A percentile compares a stretch with the other conserved stretches of the same genome.
Conservation (phyloP, 352 stramenopile species). For the Phytophthora fragariae region DNA sequence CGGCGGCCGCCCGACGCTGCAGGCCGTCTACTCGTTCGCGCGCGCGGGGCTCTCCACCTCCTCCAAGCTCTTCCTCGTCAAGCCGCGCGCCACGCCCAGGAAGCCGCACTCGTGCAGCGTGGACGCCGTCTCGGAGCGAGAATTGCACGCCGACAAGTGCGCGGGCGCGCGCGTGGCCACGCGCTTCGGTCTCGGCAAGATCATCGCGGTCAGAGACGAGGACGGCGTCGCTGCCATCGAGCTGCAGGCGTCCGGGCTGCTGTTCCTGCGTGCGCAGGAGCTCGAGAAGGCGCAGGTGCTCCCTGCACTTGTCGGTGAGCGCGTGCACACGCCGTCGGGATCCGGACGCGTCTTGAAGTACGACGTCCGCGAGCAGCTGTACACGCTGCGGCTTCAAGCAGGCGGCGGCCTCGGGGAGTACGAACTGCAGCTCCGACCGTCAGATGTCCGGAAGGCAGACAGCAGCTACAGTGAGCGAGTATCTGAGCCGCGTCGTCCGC, state of each 20-base stretch:
- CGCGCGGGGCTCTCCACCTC: slow-evolving; percentile 49
- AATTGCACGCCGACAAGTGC: slow-evolving; percentile 44
- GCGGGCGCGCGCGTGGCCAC: slow-evolving; percentile 63
- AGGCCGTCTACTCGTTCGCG: slow-evolving; percentile 64
- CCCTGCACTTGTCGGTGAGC: slow-evolving; percentile 65
- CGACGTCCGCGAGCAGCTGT: slow-evolving; percentile 57
- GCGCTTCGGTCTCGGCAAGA: slow-evolving; percentile 68
- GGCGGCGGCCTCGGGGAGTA: slow-evolving; percentile 45
- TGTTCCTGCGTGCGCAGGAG: slow-evolving; percentile 35
- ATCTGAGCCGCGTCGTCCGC: slow-evolving; percentile 39
- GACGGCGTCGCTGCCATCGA: slow-evolving; percentile 64
- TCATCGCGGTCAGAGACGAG: slow-evolving; percentile 54
- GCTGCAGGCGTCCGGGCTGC: slow-evolving; percentile 49
- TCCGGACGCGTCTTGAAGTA: slow-evolving; percentile 65
- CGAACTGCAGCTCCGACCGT: slow-evolving; percentile 45
- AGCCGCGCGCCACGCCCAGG: slow-evolving; percentile 29
- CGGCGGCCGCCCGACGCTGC: slow-evolving; percentile 24
- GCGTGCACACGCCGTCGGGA: slow-evolving; percentile 63
- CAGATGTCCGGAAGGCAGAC: slow-evolving; percentile 51
- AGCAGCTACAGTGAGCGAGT: slow-evolving; percentile 22
- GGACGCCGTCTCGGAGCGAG: slow-evolving; percentile 49
- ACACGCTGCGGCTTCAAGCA: slow-evolving; percentile 52
- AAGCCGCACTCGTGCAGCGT: slow-evolving; percentile 49
- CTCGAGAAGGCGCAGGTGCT: slow-evolving; percentile 63
- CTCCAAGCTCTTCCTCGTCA: slow-evolving; percentile 63